A percentile compares a stretch with the other conserved stretches of the same genome.
These are phyloP conservation scores for Vanderwaltozyma tropicalis DNA, from an alignment of 805 yeast species.

Conservation along the genomic window DNA sequence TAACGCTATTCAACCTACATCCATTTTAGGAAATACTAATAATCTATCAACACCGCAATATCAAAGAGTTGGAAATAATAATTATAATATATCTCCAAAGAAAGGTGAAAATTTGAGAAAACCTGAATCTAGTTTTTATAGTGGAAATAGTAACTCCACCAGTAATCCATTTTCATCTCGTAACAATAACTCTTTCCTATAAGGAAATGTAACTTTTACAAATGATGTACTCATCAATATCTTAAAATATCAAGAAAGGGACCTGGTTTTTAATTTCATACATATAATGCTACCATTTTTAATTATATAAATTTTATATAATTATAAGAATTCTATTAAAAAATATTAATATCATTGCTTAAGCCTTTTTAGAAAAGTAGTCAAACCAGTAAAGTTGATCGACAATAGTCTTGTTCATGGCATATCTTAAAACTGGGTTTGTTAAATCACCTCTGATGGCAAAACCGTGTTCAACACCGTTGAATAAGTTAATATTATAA, in stretches of 20 bases:
- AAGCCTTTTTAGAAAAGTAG: conserved; percentile 7
- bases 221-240: too few relatives aligned
- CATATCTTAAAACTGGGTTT: conserved; percentile 44
- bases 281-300: too few relatives aligned
- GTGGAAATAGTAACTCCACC: conserved; percentile 4
- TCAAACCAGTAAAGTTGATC: conserved; percentile 31
- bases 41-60: conserved; percentile 4
- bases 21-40: conserved; percentile 15
- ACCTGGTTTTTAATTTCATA: neutral
- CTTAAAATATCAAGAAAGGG: too few relatives aligned
- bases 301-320: too few relatives aligned
- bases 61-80: conserved; percentile 7
- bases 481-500: conserved; percentile 51
- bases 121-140: conserved; percentile 26
- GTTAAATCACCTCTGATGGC: conserved; percentile 66
- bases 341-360: too few relatives aligned
- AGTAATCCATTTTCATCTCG: conserved; percentile 6
- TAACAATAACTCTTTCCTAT: conserved; percentile 11
- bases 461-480: conserved; percentile 67
- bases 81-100: conserved; percentile 3
- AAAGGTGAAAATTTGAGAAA: conserved; percentile 14
- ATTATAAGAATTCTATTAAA: too few relatives aligned
- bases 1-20: conserved; percentile 21
- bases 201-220: neutral
- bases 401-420: conserved; percentile 52